Percentiles rank a stretch among this genome's conserved stretches.
Conservation (phyloP, 2,329 filamentous ascomycete genomes). For the Aspergillus latus region DNA sequence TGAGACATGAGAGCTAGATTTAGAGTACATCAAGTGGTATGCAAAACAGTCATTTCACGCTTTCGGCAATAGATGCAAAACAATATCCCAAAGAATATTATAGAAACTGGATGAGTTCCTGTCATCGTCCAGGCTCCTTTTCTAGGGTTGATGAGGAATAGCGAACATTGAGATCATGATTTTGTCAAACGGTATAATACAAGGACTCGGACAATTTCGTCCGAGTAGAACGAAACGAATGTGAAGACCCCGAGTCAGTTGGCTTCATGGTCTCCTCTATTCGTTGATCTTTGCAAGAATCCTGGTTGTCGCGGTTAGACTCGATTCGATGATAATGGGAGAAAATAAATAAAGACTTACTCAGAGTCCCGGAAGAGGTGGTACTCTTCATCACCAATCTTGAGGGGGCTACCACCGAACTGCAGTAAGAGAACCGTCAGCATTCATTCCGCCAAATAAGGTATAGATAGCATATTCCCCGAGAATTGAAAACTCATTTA, state of each 20-base stretch:
- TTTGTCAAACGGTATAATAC: slow-evolving; percentile 34
- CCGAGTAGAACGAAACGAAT: slow-evolving; percentile 22
- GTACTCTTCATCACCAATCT: slow-evolving; percentile 97
- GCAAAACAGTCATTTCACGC: slow-evolving; percentile 30
- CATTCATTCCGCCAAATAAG: background rate
- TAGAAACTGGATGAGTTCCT: slow-evolving; percentile 5
- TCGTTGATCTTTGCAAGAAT: slow-evolving; percentile 99
- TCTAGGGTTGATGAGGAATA: slow-evolving; percentile 23
- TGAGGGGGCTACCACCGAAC: slow-evolving; percentile 93
- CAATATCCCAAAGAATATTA: slow-evolving; percentile 17
- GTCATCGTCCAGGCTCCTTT: slow-evolving; percentile 6
- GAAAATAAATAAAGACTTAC: slow-evolving; percentile 59
- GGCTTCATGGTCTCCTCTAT: slow-evolving; percentile 50
- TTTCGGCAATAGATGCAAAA: slow-evolving; percentile 26
- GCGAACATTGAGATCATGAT: slow-evolving; percentile 27
- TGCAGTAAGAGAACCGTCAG: slow-evolving; percentile 42
- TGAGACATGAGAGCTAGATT: slow-evolving; percentile 22
- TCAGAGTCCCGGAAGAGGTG: slow-evolving; percentile 96
- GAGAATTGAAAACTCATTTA: background rate
- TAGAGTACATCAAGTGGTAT: slow-evolving; percentile 35
- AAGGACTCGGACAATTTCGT: slow-evolving; percentile 23
- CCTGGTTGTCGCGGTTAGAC: slow-evolving; percentile 52
- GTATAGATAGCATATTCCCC: background rate
- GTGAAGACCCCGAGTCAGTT: slow-evolving; percentile 15
- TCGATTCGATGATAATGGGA: background rate